phyloP scores from a whole-genome alignment of 2,329 filamentous ascomycete genomes.

The Colletotrichum australisinense region DNA sequence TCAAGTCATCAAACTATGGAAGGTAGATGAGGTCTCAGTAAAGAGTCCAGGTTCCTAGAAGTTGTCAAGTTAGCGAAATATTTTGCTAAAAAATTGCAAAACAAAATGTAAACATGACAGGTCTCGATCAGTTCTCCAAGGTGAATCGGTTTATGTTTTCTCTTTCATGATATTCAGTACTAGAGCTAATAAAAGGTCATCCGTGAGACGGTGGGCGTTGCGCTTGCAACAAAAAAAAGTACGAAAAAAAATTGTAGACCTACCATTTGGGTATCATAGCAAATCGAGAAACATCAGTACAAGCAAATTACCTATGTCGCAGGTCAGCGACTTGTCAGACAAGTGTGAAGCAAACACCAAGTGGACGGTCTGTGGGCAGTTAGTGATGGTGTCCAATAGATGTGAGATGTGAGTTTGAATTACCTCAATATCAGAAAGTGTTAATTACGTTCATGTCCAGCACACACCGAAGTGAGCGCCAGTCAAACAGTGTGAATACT shows the following conservation, averaged over 20 bases:
- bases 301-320: conserved; percentile 15
- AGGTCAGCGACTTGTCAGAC: conserved; percentile 11
- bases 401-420: background rate
- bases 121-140: conserved; percentile 71
- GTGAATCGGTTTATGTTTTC: conserved; percentile 58
- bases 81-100: background rate
- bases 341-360: conserved; percentile 3
- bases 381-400: background rate
- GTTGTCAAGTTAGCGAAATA: conserved; percentile 20
- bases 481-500: conserved; percentile 73
- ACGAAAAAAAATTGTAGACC: background rate
- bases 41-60: background rate
- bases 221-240: background rate
- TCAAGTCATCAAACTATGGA: background rate
- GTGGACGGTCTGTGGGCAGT: conserved; percentile 1
- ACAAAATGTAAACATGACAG: conserved; percentile 28
- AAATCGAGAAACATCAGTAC: conserved; percentile 30
- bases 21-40: background rate
- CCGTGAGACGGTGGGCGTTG: conserved; percentile 53
- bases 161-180: conserved; percentile 67
- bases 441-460: conserved; percentile 63
- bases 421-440: conserved; percentile 67
- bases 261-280: conserved; percentile 8
- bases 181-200: conserved; percentile 59
- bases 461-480: conserved; percentile 49